Evolutionary conservation across 345 rosid species (phyloP), one percentile per base, ranked within the genome.

Genomic region (Passiflora organensis): DNA sequence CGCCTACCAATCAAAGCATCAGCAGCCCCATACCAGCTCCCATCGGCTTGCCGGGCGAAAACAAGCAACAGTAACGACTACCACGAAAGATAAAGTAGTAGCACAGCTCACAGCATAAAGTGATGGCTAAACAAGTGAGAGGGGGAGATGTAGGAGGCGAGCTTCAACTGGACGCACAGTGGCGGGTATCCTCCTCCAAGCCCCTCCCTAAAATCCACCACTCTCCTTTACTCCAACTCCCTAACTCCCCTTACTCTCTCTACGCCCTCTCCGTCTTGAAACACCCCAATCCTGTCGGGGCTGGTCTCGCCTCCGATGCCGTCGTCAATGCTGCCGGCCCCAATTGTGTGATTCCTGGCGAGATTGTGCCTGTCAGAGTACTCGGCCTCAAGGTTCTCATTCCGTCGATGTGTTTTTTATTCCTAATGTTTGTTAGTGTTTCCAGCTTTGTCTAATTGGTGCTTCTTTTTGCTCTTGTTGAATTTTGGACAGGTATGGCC

Each of bases 271-370:
- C 86, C 43, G 65, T 86, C 67, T 76, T 82, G 88, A 86, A 78
- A 95, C 85, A 83, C 57, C 90, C 86, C 13, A 76, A 91, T 60
- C 96, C 96, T 0, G 67, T 91, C 1, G 96, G 89, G 43, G 78
- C 74, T 65, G 96, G 98, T 10, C 56, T 91, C 51, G 96, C 83
- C 11, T 63, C 65, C 44, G 93, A 74, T 14, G 98, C 96, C 0
- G 64, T 85, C 1, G 80, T 91, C 18, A 96, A 91, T 76, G 68
- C 96, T 3, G 98, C 95, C 0, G 95, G 98, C 9, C 88, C 96
- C 1, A 96, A 88, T 60, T 88, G 95, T 55, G 69, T 84, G 51
- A 85, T 91, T 36, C 95, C 96, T 10, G 96, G 98, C 1, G 93
- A 82, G 66, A 73, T 82, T 53, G 78, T 80, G 0, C 98, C 98